Evolutionary conservation across 2,329 filamentous ascomycete genomes (phyloP), one percentile per base, ranked within the genome.

Genomic region (Dissoconium aciculare): DNA sequence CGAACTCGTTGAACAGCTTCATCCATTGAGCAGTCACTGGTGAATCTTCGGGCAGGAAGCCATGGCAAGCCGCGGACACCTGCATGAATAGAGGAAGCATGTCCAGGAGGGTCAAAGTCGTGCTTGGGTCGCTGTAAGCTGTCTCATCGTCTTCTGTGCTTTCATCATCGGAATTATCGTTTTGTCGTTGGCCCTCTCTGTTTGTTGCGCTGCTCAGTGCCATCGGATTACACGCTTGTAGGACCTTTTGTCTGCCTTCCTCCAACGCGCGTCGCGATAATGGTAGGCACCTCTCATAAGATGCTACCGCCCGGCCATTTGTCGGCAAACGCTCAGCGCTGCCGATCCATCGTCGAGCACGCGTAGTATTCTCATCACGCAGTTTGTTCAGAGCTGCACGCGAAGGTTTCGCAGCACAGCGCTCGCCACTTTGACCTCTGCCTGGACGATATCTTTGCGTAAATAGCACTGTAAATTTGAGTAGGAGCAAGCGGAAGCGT

Each of bases 41-140:
- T 23, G 19, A 8, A n/a, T n/a, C 19, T 8, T 53, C 46, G 16
- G 50, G 43, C 16, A 49, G 39, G 26, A 44, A 36, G n/a, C 26
- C 35, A 5, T 42, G 43, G 10, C 59, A 52, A 5, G 53, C 45
- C 3, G 55, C 52, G 11, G 64, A 65, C 2, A 71, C 49, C 15
- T 54, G 47, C 41, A 69, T 55, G 45, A 70, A 68, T 4, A 59
- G 47, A 2, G 62, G 55, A 2, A 66, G 48, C 4, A 67, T 48
- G 27, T 60, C 57, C 0, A 56, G 43, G 5, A 63, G 41, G 2
- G 48, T 55, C 32, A 44, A 52, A 23, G 34, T 42, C n/a, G n/a
- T n/a, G 3, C 26, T 33, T 5, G 47, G 42, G 2, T 56, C 57
- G 17, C 57, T 55, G 30, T 57, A 56, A 29, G 55, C 45, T 10